phyloP scores from a whole-genome alignment of 225 moss, liverwort and hornwort species.

The Marchantia polymorpha region DNA sequence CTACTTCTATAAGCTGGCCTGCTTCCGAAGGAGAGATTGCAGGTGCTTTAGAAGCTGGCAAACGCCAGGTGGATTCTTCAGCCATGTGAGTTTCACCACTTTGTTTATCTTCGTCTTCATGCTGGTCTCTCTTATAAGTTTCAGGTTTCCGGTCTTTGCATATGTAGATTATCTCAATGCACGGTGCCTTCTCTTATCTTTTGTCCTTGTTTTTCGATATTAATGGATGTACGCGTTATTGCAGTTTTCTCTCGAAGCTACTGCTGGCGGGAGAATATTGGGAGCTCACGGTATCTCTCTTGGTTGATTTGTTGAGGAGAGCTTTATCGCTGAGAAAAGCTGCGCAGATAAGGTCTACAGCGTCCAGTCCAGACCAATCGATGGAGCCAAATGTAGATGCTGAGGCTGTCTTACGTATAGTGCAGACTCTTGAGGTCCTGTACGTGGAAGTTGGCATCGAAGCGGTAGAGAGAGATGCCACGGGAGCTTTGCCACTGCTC shows the following conservation, averaged over 20 bases:
- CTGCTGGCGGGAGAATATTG: constrained; percentile 28
- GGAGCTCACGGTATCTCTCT: constrained; percentile 29
- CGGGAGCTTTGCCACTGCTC: constrained; percentile 29
- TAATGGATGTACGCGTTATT: background rate
- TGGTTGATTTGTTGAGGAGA: constrained; percentile 25
- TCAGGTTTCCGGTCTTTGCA: background rate
- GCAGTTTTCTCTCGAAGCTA: constrained; percentile 33
- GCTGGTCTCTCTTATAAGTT: background rate
- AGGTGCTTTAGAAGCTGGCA: constrained; percentile 44
- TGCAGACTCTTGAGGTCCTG: constrained; percentile 30
- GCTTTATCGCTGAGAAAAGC: constrained; percentile 25
- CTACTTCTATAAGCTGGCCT: constrained; percentile 52
- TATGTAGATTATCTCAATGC: background rate
- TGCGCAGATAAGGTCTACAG: background rate
- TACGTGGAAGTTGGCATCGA: constrained; percentile 30
- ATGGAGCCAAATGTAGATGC: background rate
- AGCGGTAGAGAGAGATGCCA: constrained; percentile 32
- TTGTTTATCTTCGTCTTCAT: background rate
- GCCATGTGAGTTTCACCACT: constrained; percentile 24
- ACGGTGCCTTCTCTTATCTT: background rate
- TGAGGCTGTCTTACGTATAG: constrained; percentile 11
- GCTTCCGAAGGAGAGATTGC: constrained; percentile 53
- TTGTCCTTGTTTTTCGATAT: background rate
- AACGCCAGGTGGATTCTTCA: constrained; percentile 25
- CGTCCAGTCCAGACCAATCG: background rate